A percentile compares a stretch with the other conserved stretches of the same genome.
Conservation (phyloP, 352 stramenopile species). For the Phytophthora megakarya region DNA sequence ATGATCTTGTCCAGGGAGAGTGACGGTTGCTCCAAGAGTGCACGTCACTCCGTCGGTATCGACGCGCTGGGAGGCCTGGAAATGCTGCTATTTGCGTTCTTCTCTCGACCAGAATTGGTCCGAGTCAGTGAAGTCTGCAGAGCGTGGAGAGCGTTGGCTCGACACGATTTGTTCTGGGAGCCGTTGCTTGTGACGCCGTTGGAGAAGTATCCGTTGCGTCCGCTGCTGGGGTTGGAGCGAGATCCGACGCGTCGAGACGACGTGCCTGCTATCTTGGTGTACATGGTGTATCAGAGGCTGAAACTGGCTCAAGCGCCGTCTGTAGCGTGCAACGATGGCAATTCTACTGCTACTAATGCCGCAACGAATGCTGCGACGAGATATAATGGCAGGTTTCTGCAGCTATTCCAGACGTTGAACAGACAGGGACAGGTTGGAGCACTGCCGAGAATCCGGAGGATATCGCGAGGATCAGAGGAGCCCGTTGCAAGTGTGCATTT, state of each 20-base stretch:
- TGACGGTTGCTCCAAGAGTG: conserved; percentile 9
- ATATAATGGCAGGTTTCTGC: conserved; percentile 22
- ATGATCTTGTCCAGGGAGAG: conserved; percentile 51
- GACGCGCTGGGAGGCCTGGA: conserved; percentile 60
- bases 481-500: conserved; percentile 35
- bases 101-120: conserved; percentile 53
- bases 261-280: conserved; percentile 74
- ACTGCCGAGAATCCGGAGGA: conserved; percentile 1
- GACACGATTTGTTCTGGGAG: conserved; percentile 73
- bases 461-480: neutral
- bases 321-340: neutral
- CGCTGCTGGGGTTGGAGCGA: conserved; percentile 52
- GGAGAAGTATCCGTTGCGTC: conserved; percentile 68
- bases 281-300: conserved; percentile 70
- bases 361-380: conserved; percentile 5
- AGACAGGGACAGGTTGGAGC: conserved; percentile 15
- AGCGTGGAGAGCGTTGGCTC: conserved; percentile 56
- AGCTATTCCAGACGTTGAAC: conserved; percentile 27
- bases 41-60: conserved; percentile 39
- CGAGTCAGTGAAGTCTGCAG: conserved; percentile 54
- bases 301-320: conserved; percentile 36
- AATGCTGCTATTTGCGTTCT: conserved; percentile 65
- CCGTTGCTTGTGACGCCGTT: conserved; percentile 58
- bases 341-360: neutral
- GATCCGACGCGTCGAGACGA: conserved; percentile 13